Base-by-base conservation (phyloP, 148 eudicot species). In the Vaccinium myrtillus region DNA sequence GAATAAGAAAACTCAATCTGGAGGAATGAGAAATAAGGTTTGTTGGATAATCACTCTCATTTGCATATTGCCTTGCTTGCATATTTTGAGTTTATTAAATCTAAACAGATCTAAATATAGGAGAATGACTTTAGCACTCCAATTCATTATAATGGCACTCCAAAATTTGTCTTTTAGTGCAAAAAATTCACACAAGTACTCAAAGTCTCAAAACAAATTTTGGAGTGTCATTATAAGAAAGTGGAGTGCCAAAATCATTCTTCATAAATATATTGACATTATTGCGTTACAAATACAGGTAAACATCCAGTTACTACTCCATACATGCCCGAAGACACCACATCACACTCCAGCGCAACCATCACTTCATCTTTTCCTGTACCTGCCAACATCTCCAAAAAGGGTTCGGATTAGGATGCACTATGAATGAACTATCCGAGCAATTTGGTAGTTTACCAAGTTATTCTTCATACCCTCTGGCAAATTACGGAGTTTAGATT, bases 361-460 rank as follows among this genome's bases (percentile, higher is more conserved):
- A 27, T 32, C 69, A 56, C 14, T 81, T 81, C 53, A 81, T 67
- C 83, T 81, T 65, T 48, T 81, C 75, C 67, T 81, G 83, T 6
- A 63, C 76, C 83, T 81, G 83, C 43, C 56, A 81, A 81, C 11
- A 43, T 70, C 43, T 8, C 19, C 21, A n/a, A 13, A 46, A n/a
- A 48, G 8, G 36, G 70, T 25, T 25, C 14, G 74, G 27, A n/a
- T 36, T 46, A 81, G 43, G 55, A n/a, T 39, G 51, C 59, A 25
- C 51, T 48, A n/a, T 27, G 15, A 36, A 36, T 36, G 39, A 36
- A 36, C 2, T 36, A 36, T 36, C 3, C 39, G 39, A 36, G 39
- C 39, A 36, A 36, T 36, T 36, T 36, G 39, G 39, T 2, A 36
- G 39, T 36, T 36, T 36, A 36, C 3, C 39, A 15, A 76, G 27